phyloP scores from a whole-genome alignment of 371 early-diverging fungal genomes.

The Saksenaea vasiformis region DNA sequence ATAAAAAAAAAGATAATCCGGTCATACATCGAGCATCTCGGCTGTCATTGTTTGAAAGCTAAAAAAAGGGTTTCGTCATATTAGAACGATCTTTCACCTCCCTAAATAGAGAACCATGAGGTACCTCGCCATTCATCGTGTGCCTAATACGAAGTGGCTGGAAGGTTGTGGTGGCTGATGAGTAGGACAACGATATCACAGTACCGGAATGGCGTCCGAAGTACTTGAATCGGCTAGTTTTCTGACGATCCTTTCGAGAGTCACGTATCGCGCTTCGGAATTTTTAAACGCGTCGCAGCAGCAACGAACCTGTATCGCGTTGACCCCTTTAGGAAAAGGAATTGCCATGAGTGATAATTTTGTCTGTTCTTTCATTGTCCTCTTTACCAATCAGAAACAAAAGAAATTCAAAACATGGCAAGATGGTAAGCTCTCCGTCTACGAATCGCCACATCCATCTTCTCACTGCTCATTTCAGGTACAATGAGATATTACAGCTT shows the following conservation, averaged over 20 bases:
- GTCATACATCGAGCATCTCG: too few relatives aligned
- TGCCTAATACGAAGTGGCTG: too few relatives aligned
- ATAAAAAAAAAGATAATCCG: too few relatives aligned
- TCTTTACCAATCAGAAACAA: slow-evolving; percentile 61
- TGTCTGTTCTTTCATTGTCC: slow-evolving; percentile 26
- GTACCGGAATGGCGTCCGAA: background rate
- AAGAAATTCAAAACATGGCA: slow-evolving; percentile 70
- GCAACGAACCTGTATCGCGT: background rate
- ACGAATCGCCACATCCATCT: background rate
- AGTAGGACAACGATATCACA: too few relatives aligned
- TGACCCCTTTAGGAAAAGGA: background rate
- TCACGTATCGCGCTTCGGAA: background rate
- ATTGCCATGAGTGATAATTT: slow-evolving; percentile 24
- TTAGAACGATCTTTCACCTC: too few relatives aligned
- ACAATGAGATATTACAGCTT: slow-evolving; percentile 44
- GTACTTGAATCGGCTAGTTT: too few relatives aligned
- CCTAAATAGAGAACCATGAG: too few relatives aligned
- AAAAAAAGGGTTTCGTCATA: too few relatives aligned
- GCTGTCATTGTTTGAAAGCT: too few relatives aligned
- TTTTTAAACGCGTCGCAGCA: background rate
- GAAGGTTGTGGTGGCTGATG: too few relatives aligned
- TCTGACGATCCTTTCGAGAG: background rate
- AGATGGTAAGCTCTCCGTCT: slow-evolving; percentile 48
- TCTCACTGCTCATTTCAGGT: slow-evolving; percentile 19
- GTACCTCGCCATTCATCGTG: too few relatives aligned